phyloP scores from a whole-genome alignment of 331 rosid species.

The Pyrus hybrid region DNA sequence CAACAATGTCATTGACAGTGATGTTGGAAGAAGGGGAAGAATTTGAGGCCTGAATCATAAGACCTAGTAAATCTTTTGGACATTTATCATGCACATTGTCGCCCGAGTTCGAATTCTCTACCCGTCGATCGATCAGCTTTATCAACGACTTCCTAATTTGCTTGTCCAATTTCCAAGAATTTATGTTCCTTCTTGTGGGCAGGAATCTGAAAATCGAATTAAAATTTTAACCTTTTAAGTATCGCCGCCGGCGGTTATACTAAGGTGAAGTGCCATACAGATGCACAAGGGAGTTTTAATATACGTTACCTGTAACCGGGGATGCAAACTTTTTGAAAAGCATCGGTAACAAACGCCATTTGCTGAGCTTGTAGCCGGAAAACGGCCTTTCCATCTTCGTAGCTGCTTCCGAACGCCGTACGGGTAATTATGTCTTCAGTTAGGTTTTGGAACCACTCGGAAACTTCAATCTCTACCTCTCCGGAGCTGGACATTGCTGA shows the following conservation, averaged over 20 bases:
- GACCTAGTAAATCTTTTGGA: constrained; percentile 66
- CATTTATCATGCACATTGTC: constrained; percentile 11
- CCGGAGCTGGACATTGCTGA: constrained; percentile 27
- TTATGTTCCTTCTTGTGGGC: constrained; percentile 75
- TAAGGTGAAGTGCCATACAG: not conserved
- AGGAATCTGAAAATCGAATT: constrained; percentile 34
- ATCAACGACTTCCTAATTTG: constrained; percentile 49
- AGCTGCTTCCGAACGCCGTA: constrained; percentile 81
- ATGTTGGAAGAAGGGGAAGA: constrained; percentile 24
- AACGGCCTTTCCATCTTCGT: constrained; percentile 83
- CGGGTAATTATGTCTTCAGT: constrained; percentile 79
- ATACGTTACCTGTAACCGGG: constrained; percentile 68
- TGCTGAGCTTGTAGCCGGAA: constrained; percentile 72
- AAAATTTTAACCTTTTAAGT: not conserved
- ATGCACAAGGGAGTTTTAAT: no score
- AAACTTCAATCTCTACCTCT: constrained; percentile 83
- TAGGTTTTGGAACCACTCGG: constrained; percentile 65
- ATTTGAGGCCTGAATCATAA: constrained; percentile 64
- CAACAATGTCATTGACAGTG: constrained; percentile 80
- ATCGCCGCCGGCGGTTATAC: not conserved
- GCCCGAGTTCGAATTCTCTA: constrained; percentile 3
- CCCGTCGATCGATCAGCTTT: constrained; percentile 45
- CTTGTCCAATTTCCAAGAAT: constrained; percentile 74
- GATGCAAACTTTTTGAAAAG: constrained; percentile 78
- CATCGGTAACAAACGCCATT: constrained; percentile 76